phyloP scores from a whole-genome alignment of 2,329 filamentous ascomycete genomes.

The Ophiostoma quercus region DNA sequence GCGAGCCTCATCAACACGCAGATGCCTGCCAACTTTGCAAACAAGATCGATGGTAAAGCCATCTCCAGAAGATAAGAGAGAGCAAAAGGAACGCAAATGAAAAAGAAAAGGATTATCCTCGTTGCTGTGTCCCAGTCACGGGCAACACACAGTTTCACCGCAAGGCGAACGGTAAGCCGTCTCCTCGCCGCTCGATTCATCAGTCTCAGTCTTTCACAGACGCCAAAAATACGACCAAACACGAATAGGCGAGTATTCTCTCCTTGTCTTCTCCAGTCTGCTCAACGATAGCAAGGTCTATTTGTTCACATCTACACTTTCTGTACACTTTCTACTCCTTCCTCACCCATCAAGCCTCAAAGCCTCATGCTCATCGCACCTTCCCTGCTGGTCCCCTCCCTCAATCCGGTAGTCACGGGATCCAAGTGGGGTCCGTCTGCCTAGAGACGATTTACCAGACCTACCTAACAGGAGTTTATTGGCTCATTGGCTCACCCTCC shows the following conservation, averaged over 20 bases:
- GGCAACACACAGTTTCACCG: not conserved
- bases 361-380: not conserved
- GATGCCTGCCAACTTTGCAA: not conserved
- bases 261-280: not conserved
- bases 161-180: not conserved
- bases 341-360: not conserved
- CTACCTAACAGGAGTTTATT: not conserved
- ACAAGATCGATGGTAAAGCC: not conserved
- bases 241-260: not conserved
- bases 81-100: not conserved
- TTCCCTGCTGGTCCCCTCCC: not conserved
- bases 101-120: not conserved
- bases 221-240: not conserved
- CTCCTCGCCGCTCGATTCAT: not conserved
- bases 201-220: not conserved
- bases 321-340: not conserved
- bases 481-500: not conserved
- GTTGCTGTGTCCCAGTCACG: not conserved
- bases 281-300: not conserved
- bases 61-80: not conserved
- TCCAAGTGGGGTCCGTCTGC: not conserved
- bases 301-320: not conserved
- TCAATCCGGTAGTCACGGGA: not conserved
- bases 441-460: not conserved
- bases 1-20: not conserved